Evolutionary conservation across 208 protist genomes (phyloP).

Genomic region (Trypanosoma platydactyli): DNA sequence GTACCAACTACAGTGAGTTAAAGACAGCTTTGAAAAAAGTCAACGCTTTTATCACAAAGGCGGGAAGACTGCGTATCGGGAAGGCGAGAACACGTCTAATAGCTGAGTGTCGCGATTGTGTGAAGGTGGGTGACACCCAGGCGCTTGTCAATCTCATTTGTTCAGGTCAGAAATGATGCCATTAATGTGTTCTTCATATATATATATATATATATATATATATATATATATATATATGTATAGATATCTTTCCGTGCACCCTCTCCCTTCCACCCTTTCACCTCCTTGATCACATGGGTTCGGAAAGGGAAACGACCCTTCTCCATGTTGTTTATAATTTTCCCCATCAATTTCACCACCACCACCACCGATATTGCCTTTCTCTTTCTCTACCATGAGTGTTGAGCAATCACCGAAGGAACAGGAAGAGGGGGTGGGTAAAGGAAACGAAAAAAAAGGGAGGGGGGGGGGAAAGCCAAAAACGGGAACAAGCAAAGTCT

Average conservation of each 20-base stretch:
- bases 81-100: constrained; percentile 59
- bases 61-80: constrained; percentile 84
- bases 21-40: constrained; percentile 85
- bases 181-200: not conserved
- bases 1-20: constrained; percentile 91
- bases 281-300: not conserved
- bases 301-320: not conserved
- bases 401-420: not conserved
- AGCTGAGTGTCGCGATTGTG: constrained; percentile 76
- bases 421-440: not conserved
- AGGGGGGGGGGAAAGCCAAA: too few relatives aligned
- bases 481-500: constrained; percentile 1
- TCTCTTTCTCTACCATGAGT: not conserved
- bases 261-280: not conserved
- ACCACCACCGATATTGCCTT: not conserved
- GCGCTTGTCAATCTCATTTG: constrained; percentile 85
- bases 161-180: constrained; percentile 34
- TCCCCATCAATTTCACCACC: not conserved
- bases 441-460: not conserved
- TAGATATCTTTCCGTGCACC: not conserved
- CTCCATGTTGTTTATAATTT: not conserved
- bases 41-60: constrained; percentile 93
- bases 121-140: constrained; percentile 80
- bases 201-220: not conserved
- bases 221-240: constrained; percentile 12